Evolutionary conservation across 352 stramenopile genomes (phyloP).

Genomic region (Aphanomyces euteiches): DNA sequence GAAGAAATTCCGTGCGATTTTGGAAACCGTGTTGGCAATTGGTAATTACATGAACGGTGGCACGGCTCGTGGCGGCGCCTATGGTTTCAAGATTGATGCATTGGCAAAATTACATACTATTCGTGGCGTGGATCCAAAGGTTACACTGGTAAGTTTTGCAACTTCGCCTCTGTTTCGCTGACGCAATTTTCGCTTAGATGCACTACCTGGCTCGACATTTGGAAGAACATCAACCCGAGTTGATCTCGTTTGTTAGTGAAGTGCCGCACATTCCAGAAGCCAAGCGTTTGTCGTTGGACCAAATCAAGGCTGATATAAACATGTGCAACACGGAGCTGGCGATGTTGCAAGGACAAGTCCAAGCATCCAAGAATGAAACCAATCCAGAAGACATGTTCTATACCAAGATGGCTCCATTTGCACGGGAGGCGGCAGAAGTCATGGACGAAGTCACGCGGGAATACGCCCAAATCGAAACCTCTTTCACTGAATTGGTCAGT

Average conservation of each 20-base stretch:
- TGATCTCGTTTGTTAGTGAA: constrained; percentile 75
- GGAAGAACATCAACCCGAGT: constrained; percentile 67
- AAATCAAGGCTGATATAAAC: constrained; percentile 72
- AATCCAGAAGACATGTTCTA: constrained; percentile 77
- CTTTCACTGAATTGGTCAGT: constrained; percentile 73
- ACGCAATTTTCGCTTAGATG: constrained; percentile 37
- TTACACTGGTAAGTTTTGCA: constrained; percentile 45
- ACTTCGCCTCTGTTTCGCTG: neutral
- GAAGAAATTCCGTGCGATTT: constrained; percentile 68
- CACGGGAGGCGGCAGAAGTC: constrained; percentile 73
- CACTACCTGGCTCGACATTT: constrained; percentile 74
- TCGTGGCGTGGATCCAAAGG: constrained; percentile 71
- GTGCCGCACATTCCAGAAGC: constrained; percentile 72
- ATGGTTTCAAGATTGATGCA: constrained; percentile 90
- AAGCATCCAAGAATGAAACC: constrained; percentile 52
- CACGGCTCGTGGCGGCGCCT: constrained; percentile 81
- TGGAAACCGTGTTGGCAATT: constrained; percentile 78
- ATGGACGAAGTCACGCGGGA: constrained; percentile 75
- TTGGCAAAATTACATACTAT: constrained; percentile 86
- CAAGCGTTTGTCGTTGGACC: constrained; percentile 76
- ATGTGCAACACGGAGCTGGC: constrained; percentile 79
- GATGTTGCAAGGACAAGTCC: constrained; percentile 81
- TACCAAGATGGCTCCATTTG: constrained; percentile 75
- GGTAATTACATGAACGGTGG: constrained; percentile 92
- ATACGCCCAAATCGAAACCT: constrained; percentile 62